A percentile compares a stretch with the other conserved stretches of the same genome.
phyloP scores from a whole-genome alignment of 352 stramenopile genomes.

The Globisporangium apiculatum region DNA sequence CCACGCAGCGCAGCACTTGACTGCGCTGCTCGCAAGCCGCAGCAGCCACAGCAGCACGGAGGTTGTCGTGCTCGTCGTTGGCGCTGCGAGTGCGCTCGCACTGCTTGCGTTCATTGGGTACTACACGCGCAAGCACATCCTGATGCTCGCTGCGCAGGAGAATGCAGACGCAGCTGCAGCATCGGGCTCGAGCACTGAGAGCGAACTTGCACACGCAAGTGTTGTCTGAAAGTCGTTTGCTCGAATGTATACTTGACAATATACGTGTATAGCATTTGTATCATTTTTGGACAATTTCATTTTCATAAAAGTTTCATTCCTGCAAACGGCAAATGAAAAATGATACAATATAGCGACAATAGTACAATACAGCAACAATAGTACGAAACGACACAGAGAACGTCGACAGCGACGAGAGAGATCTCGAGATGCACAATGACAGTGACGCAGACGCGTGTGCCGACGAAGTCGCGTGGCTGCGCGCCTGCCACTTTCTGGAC shows the following conservation, averaged over 20 bases:
- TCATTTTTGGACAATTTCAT: too few species aligned
- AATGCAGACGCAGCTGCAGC: constrained; percentile 2
- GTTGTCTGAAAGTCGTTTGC: too few species aligned
- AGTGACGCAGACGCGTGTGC: constrained; percentile 2
- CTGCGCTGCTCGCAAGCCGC: constrained; percentile 33
- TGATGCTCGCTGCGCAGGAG: constrained; percentile 48
- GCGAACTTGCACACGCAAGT: neutral
- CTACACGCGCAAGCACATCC: constrained; percentile 67
- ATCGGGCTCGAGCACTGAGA: neutral
- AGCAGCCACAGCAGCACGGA: constrained; percentile 38
- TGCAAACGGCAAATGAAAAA: too few species aligned
- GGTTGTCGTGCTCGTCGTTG: constrained; percentile 47
- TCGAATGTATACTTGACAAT: too few species aligned
- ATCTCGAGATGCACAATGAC: neutral
- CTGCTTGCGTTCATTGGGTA: constrained; percentile 55
- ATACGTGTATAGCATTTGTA: too few species aligned
- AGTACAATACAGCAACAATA: too few species aligned
- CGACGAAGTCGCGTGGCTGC: constrained; percentile 8
- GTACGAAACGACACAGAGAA: too few species aligned
- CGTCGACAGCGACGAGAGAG: neutral
- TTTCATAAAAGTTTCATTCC: too few species aligned
- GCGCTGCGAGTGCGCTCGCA: constrained; percentile 39
- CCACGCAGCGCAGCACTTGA: constrained; percentile 57
- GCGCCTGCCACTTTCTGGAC: constrained; percentile 4
- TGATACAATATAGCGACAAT: too few species aligned